Percentiles rank a stretch among this genome's conserved stretches.
These are phyloP conservation scores for Coemansia sp. DNA, from an alignment of 192 early-diverging fungal species.

Conservation along the genomic window DNA sequence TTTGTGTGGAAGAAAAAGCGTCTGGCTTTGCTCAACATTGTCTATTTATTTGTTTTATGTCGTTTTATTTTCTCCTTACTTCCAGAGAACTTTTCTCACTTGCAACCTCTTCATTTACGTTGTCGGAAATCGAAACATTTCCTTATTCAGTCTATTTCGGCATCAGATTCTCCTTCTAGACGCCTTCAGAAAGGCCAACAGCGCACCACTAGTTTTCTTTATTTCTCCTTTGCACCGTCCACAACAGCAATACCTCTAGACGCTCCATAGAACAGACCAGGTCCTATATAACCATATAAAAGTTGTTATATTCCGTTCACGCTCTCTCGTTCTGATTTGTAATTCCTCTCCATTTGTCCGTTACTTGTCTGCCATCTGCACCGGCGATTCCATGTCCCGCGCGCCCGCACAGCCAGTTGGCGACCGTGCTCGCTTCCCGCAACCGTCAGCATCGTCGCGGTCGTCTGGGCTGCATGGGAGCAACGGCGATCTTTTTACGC, in stretches of 20 bases:
- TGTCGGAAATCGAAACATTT: no score
- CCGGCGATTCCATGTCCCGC: slow-evolving; percentile 13
- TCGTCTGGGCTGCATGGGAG: slow-evolving; percentile 10
- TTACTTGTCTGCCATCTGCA: neutral
- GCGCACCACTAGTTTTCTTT: neutral
- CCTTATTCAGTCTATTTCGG: no score
- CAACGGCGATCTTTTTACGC: slow-evolving; percentile 25
- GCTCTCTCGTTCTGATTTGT: neutral
- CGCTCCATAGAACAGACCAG: neutral
- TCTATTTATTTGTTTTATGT: no score
- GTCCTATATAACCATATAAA: no score
- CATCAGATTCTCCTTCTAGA: no score
- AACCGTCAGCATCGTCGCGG: slow-evolving; percentile 8
- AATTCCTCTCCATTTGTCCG: neutral
- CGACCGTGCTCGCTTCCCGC: slow-evolving; percentile 37
- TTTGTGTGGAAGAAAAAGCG: no score
- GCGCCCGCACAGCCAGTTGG: slow-evolving; percentile 42
- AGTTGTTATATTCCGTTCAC: neutral
- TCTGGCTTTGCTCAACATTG: no score
- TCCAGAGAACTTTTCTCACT: no score
- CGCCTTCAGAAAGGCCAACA: no score
- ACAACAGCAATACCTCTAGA: neutral
- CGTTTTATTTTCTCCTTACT: no score
- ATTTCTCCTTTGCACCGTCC: neutral
- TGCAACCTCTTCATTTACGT: no score